phyloP scores from a whole-genome alignment of 2,329 filamentous ascomycete species.

The Colletotrichum sp. region DNA sequence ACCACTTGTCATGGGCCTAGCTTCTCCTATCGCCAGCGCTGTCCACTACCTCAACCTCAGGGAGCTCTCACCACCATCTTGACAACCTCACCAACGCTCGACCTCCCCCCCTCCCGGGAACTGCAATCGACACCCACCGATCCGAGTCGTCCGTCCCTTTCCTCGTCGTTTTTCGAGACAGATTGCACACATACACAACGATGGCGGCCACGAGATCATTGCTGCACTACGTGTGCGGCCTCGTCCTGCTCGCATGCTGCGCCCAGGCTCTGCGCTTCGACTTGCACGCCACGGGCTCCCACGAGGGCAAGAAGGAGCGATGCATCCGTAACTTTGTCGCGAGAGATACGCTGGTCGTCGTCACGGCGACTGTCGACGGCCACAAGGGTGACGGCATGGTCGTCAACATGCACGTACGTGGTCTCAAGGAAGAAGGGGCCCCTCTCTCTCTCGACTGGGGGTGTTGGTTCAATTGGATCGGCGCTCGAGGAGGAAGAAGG shows the following conservation, averaged over 20 bases:
- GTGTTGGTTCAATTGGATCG: background rate
- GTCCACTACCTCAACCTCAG: background rate
- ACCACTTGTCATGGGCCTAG: background rate
- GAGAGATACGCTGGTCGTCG: constrained; percentile 91
- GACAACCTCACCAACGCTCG: background rate
- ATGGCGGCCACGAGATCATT: constrained; percentile 58
- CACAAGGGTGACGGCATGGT: constrained; percentile 87
- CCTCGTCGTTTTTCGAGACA: background rate
- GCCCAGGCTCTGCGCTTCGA: constrained; percentile 90
- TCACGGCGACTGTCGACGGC: constrained; percentile 89
- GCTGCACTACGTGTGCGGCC: constrained; percentile 63
- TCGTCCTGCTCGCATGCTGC: constrained; percentile 60
- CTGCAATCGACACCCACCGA: background rate
- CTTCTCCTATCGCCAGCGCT: constrained; percentile 17
- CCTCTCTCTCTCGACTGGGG: background rate
- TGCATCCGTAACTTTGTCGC: constrained; percentile 97
- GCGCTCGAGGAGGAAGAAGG: background rate
- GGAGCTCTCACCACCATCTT: constrained; percentile 14
- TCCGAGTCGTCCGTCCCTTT: background rate
- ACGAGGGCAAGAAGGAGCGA: constrained; percentile 74
- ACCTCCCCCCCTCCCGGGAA: constrained; percentile 35
- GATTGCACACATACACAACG: constrained; percentile 10
- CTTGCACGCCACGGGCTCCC: constrained; percentile 69
- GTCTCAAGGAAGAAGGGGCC: background rate
- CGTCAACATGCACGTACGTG: constrained; percentile 88